Base-by-base conservation (phyloP, 129 eudicot genomes). In the Lactuca sativa region DNA sequence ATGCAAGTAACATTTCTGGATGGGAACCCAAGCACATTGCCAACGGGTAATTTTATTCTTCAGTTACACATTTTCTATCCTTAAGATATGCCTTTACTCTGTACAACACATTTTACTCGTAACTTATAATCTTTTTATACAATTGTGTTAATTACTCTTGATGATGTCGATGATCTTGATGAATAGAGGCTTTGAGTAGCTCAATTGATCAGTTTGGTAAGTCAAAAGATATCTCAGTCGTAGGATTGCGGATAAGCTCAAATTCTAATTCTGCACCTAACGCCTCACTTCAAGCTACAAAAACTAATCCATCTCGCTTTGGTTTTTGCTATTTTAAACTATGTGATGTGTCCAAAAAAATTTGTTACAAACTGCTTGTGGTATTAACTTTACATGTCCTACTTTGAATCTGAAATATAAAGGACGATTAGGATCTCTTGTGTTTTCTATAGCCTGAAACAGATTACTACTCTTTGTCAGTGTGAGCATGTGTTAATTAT, bases 1-100 rank as follows among this genome's bases (percentile, higher is more conserved):
- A 47, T 25, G 70, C 70, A 9, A 38, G 12, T 47, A 48, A 66
- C 8, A 8, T 66, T 13, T 5, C 58, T 18, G 70, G 70, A 25
- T 66, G 38, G 67, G 52, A 36, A 15, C 6, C 52, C 2, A 9
- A 38, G 7, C 32, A 62, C 52, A 62, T 14, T 38, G 51, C 49
- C 17, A 36, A 62, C 18, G 67, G 67, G 67, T 62, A 62, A 16
- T 37, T 43, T 9, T 43, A 11, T 62, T 36, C 3, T 13, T 62
- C 17, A 17, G 15, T 43, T 6, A 6, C 9, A 2, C 13, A 43
- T 3, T 43, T 43, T 43, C 9, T 43, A 43, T 43, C 13, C 49
- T 43, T 43, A 43, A 2, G 3, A 43, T 43, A 40, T 43, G 49
- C 9, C 11, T 43, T 8, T 25, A 25, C 30, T 25, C 2, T 43